Evolutionary conservation across 2,329 filamentous ascomycete species (phyloP).

Genomic region (Fusarium metavorans): DNA sequence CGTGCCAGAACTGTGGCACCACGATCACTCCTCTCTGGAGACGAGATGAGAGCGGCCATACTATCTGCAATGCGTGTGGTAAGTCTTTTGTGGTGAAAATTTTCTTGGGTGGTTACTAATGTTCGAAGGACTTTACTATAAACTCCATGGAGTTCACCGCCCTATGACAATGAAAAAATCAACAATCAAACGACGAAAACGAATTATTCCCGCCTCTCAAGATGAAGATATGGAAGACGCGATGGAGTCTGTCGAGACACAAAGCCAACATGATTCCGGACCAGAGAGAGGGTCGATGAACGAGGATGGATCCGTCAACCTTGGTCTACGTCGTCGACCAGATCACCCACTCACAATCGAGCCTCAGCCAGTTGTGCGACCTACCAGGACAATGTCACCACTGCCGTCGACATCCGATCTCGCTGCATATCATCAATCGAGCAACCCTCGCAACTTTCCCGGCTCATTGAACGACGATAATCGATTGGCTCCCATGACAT

Average conservation of each 20-base stretch:
- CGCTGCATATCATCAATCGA: conserved; percentile 64
- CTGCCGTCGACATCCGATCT: conserved; percentile 59
- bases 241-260: conserved; percentile 57
- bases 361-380: conserved; percentile 58
- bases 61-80: conserved; percentile 99
- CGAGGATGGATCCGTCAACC: conserved; percentile 73
- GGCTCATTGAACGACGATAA: conserved; percentile 67
- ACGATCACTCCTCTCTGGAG: conserved; percentile 97
- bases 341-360: conserved; percentile 61
- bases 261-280: conserved; percentile 51
- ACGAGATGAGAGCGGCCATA: conserved; percentile 92
- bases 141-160: conserved; percentile 91
- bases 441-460: conserved; percentile 51
- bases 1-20: conserved; percentile 96
- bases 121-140: conserved; percentile 86
- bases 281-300: conserved; percentile 69
- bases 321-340: conserved; percentile 65
- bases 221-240: conserved; percentile 64
- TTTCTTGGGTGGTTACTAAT: conserved; percentile 20
- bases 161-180: conserved; percentile 99
- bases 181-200: conserved; percentile 94
- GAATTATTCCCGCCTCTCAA: conserved; percentile 84
- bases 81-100: conserved; percentile 53
- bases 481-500: conserved; percentile 67
- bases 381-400: conserved; percentile 59